These are phyloP conservation scores for Citrullus mucosospermus DNA, from an alignment of 306 rosid genomes.

Conservation along the genomic window DNA sequence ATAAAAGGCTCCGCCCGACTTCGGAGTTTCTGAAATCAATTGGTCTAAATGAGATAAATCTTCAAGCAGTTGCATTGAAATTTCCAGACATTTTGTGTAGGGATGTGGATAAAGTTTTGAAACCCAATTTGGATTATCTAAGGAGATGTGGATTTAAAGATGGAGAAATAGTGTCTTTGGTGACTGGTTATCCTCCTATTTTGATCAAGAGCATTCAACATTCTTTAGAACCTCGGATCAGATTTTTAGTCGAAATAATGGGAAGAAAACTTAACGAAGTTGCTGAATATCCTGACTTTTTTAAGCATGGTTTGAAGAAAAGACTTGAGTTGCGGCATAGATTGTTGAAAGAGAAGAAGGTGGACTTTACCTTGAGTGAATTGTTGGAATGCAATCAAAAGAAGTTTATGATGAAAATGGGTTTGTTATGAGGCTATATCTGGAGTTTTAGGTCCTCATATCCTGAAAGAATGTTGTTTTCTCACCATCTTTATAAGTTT, in stretches of 20 bases:
- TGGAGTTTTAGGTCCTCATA: slow-evolving; percentile 8
- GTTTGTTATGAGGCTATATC: slow-evolving; percentile 38
- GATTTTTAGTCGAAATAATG: slow-evolving; percentile 63
- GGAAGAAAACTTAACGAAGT: slow-evolving; percentile 66
- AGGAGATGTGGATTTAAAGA: slow-evolving; percentile 52
- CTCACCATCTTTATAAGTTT: not conserved
- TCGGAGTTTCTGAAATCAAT: slow-evolving; percentile 46
- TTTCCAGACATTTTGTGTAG: slow-evolving; percentile 71
- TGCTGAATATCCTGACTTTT: slow-evolving; percentile 61
- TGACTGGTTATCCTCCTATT: slow-evolving; percentile 74
- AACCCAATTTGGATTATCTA: slow-evolving; percentile 44
- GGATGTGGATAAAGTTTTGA: slow-evolving; percentile 63
- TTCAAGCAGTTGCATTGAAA: slow-evolving; percentile 51
- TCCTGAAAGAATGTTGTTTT: not conserved
- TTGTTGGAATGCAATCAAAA: slow-evolving; percentile 76
- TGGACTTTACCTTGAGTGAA: slow-evolving; percentile 63
- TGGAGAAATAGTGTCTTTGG: slow-evolving; percentile 53
- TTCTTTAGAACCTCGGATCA: slow-evolving; percentile 69
- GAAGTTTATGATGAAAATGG: slow-evolving; percentile 60
- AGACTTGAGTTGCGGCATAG: slow-evolving; percentile 55
- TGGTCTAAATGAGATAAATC: slow-evolving; percentile 47
- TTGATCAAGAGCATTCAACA: slow-evolving; percentile 69
- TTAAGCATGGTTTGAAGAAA: slow-evolving; percentile 74
- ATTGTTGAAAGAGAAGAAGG: slow-evolving; percentile 34
- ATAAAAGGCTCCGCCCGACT: slow-evolving; percentile 65